phyloP scores from a whole-genome alignment of 1,139 yeast species.

The Kodamaea alishanica region DNA sequence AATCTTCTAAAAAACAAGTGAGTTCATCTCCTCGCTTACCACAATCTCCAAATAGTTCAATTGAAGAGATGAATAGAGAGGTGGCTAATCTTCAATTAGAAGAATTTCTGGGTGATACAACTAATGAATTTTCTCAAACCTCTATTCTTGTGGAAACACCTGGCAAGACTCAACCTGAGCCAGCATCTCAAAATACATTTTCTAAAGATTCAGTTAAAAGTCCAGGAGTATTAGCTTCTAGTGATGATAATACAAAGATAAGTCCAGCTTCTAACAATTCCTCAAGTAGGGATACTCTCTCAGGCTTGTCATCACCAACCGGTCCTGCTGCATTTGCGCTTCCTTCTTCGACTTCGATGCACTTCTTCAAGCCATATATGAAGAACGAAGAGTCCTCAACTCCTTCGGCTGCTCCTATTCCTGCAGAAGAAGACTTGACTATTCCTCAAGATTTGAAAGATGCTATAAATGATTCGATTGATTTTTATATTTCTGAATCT shows the following conservation, averaged over 20 bases:
- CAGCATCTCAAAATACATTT: background rate
- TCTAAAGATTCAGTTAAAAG: background rate
- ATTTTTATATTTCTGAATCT: constrained; percentile 36
- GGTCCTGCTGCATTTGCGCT: constrained; percentile 43
- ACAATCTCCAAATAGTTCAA: constrained; percentile 14
- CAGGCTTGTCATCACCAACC: constrained; percentile 11
- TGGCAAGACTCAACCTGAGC: too few relatives aligned
- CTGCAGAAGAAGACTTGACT: constrained; percentile 15
- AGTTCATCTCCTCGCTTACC: constrained; percentile 15
- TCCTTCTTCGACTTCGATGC: constrained; percentile 43
- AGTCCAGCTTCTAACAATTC: too few relatives aligned
- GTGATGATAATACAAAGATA: too few relatives aligned
- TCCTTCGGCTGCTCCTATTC: constrained; percentile 1
- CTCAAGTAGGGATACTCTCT: too few relatives aligned
- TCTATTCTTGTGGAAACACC: too few relatives aligned
- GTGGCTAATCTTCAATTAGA: too few relatives aligned
- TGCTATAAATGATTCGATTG: constrained; percentile 37
- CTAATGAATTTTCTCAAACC: background rate
- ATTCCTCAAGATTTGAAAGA: constrained; percentile 40
- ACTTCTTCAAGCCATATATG: constrained; percentile 36
- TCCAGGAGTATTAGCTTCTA: too few relatives aligned
- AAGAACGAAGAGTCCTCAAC: constrained; percentile 6
- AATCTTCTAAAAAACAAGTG: constrained; percentile 11
- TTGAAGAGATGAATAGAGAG: constrained; percentile 9
- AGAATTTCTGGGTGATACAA: background rate